Evolutionary conservation across 176 grass and related monocot genomes (phyloP), one percentile per base, ranked within the genome.

Genomic region (Ensete ventricosum): DNA sequence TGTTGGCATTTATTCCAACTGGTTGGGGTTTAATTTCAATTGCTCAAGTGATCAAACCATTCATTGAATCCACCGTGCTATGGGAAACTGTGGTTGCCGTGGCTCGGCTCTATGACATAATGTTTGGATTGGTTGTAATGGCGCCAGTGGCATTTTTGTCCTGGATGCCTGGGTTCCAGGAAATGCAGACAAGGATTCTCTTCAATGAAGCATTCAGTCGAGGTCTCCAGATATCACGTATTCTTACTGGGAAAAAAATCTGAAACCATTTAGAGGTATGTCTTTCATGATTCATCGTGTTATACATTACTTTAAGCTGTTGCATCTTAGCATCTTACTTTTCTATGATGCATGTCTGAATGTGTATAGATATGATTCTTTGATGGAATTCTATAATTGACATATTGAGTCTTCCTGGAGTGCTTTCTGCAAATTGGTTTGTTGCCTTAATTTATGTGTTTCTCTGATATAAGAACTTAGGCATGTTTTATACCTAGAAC

Each of bases 151-250:
- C 87, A 76, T 83, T 97, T 75, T 68, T 97, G 74, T 90, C 93
- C 34, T 97, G 93, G 93, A 82, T 97, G 77, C 93, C 93, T 81
- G 93, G 93, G 73, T 82, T 92, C 48, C 93, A 89, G 54, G 89
- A 92, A 84, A 97, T 97, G 93, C 93, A 97, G 72, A 96, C 93
- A 64, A 96, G 93, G 77, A 96, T 96, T 77, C 74, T 96, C 17
- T 97, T 97, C 71, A 97, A 92, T 77, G 89, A 97, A 83, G 93
- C 93, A 67, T 97, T 97, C 49, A 97, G 93, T 82, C 76, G 90
- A 29, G 93, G 93, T 59, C 89, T 97, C 52, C 83, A 97, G 64
- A 88, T 97, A 79, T 90, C 87, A 29, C 89, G 89, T 22, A 92
- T 97, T 79, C 65, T 97, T 75, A 92, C 93, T 75, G 93, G 93